Evolutionary conservation across 2,329 filamentous ascomycete species (phyloP).

Genomic region (Diaporthe eres): DNA sequence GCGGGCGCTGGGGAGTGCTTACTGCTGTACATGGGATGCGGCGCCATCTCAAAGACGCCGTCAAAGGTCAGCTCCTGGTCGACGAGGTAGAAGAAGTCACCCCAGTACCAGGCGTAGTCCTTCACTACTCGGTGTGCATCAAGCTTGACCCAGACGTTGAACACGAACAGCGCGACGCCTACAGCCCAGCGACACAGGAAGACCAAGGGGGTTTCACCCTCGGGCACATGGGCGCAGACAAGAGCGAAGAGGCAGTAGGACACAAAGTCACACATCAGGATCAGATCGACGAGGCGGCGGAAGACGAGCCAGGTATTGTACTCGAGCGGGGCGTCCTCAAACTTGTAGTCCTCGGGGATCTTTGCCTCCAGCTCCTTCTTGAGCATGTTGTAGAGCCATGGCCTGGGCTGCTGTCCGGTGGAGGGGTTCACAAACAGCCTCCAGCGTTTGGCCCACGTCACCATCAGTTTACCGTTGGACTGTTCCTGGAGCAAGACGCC

Average conservation of each 20-base stretch:
- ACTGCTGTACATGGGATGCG: constrained; percentile 97
- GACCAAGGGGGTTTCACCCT: constrained; percentile 78
- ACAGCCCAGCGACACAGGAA: constrained; percentile 82
- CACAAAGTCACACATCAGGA: constrained; percentile 98
- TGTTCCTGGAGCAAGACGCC: constrained; percentile 90
- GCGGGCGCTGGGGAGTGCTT: constrained; percentile 27
- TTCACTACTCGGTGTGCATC: constrained; percentile 98
- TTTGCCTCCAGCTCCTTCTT: constrained; percentile 95
- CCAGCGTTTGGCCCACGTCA: constrained; percentile 88
- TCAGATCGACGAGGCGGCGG: constrained; percentile 93
- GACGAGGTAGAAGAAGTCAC: constrained; percentile 98
- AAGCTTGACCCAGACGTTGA: constrained; percentile 99
- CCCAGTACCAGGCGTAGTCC: constrained; percentile 99
- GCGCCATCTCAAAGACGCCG: constrained; percentile 98
- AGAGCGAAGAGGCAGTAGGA: constrained; percentile 97
- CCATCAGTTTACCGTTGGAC: constrained; percentile 88
- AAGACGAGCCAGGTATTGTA: constrained; percentile 99
- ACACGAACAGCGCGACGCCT: constrained; percentile 84
- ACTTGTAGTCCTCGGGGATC: constrained; percentile 92
- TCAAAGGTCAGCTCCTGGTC: constrained; percentile 98
- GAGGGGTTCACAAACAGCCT: constrained; percentile 88
- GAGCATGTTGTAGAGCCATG: constrained; percentile 85
- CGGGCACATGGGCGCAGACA: constrained; percentile 84
- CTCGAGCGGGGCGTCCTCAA: constrained; percentile 93
- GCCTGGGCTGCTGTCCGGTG: constrained; percentile 85